A percentile compares a stretch with the other conserved stretches of the same genome.
Evolutionary conservation across 179 eudicot species (phyloP).

Genomic region (Kewa caespitosa): DNA sequence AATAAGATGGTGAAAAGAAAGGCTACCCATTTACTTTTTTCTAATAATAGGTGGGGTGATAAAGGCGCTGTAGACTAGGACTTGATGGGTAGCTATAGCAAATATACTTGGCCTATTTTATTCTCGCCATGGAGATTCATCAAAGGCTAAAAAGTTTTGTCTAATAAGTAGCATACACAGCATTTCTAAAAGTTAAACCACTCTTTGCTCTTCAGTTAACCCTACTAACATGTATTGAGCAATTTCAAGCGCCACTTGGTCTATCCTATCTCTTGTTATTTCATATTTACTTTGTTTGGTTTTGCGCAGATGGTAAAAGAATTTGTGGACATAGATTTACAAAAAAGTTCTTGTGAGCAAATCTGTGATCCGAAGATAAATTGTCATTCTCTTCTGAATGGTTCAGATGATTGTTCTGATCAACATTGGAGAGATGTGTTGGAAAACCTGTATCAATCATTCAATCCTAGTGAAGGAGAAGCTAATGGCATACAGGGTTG

Average conservation of each 20-base stretch:
- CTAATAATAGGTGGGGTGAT: background rate
- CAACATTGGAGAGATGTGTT: conserved; percentile 48
- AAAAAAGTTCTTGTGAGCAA: conserved; percentile 33
- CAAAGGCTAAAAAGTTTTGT: background rate
- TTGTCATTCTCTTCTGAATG: conserved; percentile 40
- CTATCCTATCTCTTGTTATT: conserved; percentile 8
- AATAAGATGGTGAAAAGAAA: background rate
- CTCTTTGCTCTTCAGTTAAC: background rate
- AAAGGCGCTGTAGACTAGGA: background rate
- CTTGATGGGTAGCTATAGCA: background rate
- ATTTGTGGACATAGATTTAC: conserved; percentile 25
- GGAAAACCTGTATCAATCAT: conserved; percentile 50
- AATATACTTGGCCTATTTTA: background rate
- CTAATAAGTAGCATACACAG: background rate
- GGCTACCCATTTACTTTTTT: background rate
- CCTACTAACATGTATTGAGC: background rate
- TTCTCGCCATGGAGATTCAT: background rate
- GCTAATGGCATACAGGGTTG: conserved; percentile 42
- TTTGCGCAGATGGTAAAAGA: conserved; percentile 44
- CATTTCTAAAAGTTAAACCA: background rate
- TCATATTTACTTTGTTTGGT: conserved; percentile 25
- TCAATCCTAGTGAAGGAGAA: conserved; percentile 43
- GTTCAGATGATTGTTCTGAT: conserved; percentile 42
- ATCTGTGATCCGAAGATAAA: conserved; percentile 40
- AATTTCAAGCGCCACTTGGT: conserved; percentile 12